Percentiles rank a stretch among this genome's conserved stretches.
Conservation (phyloP, 768 basidiomycete genomes). For the Auricularia sp. region DNA sequence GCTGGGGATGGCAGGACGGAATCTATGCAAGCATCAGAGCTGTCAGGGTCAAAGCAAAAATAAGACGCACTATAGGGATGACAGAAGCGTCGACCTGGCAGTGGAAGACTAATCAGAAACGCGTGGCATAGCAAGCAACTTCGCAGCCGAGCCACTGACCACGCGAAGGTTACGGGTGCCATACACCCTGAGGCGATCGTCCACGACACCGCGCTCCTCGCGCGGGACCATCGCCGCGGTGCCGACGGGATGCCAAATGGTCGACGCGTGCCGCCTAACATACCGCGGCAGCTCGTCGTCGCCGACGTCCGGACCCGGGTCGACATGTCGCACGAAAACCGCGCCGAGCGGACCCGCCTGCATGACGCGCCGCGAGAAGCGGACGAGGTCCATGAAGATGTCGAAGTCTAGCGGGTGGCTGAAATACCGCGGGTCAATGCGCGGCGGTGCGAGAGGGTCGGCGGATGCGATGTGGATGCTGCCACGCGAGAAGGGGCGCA, state of each 20-base stretch:
- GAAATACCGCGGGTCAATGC: conserved; percentile 37
- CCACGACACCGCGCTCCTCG: conserved; percentile 11
- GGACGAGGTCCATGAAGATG: conserved; percentile 12
- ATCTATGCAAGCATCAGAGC: background rate
- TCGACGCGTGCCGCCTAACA: background rate
- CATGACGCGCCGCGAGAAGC: background rate
- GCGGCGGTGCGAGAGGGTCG: conserved; percentile 29
- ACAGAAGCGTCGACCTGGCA: background rate
- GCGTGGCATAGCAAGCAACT: background rate
- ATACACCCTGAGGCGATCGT: conserved; percentile 11
- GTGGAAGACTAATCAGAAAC: background rate
- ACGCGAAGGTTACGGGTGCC: conserved; percentile 13
- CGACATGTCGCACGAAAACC: background rate
- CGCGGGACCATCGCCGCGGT: conserved; percentile 8
- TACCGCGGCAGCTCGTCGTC: background rate
- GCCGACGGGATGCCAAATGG: conserved; percentile 1
- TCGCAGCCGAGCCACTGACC: conserved; percentile 1
- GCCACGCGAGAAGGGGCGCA: conserved; percentile 39
- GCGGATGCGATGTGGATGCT: conserved; percentile 35
- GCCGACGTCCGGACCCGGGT: background rate
- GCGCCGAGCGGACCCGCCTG: background rate
- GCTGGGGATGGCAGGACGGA: background rate
- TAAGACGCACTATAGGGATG: background rate
- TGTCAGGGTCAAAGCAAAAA: background rate
- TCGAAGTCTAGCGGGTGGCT: conserved; percentile 14